These are phyloP conservation scores for Leishmania major DNA, from an alignment of 208 protist species.

Conservation along the genomic window DNA sequence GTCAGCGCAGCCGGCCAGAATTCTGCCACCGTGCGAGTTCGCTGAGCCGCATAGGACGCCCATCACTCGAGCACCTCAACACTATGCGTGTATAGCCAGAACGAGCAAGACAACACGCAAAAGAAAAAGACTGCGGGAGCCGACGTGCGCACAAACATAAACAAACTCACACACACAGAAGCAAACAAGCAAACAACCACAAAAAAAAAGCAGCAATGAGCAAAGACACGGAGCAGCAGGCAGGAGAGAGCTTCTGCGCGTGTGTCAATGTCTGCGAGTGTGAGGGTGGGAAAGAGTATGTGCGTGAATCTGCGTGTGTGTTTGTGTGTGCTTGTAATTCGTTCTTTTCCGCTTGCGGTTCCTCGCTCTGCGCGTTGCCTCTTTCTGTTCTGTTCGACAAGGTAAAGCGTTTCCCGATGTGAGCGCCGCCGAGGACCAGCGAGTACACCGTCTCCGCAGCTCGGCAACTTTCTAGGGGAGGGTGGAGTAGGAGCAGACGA, in stretches of 20 bases:
- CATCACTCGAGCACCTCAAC: not conserved
- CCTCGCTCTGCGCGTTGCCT: no score
- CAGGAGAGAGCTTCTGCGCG: not conserved
- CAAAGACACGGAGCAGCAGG: not conserved
- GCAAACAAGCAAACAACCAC: not conserved
- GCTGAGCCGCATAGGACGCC: conserved; percentile 11
- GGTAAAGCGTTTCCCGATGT: no score
- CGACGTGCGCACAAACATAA: not conserved
- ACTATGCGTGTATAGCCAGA: not conserved
- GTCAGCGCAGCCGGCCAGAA: not conserved
- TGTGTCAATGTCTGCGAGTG: not conserved
- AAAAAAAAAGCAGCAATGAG: not conserved
- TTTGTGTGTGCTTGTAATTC: not conserved
- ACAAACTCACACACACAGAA: no score
- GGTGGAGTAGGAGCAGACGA: no score
- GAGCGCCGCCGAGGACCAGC: no score
- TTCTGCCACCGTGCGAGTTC: not conserved
- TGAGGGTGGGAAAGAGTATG: not conserved
- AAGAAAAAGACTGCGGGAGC: not conserved
- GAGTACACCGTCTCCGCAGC: no score
- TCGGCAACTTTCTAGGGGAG: no score
- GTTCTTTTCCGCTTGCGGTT: no score
- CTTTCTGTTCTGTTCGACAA: no score
- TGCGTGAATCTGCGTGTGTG: not conserved
- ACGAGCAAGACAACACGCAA: not conserved